Evolutionary conservation across 2,329 filamentous ascomycete species (phyloP).

Genomic region (Venturia oleaginea): DNA sequence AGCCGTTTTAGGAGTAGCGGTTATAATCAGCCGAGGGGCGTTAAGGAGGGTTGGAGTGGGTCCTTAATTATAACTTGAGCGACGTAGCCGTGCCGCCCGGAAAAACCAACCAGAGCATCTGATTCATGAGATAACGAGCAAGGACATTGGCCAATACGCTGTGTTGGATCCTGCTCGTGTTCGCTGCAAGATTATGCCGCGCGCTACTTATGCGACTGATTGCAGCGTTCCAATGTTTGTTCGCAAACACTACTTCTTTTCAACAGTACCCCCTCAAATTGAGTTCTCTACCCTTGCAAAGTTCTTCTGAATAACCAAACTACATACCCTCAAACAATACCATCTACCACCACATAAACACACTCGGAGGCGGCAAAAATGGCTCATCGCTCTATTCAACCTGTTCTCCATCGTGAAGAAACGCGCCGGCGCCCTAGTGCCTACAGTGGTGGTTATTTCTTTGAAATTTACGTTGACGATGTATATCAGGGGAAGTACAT

Average conservation of each 20-base stretch:
- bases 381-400: background rate
- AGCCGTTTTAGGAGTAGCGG: no score
- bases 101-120: no score
- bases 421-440: background rate
- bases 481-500: background rate
- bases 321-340: background rate
- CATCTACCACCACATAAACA: background rate
- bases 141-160: no score
- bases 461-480: background rate
- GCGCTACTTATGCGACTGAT: no score
- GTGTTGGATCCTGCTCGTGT: no score
- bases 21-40: no score
- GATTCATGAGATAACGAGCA: no score
- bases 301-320: background rate
- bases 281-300: background rate
- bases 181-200: no score
- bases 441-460: background rate
- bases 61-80: no score
- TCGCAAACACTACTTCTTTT: background rate
- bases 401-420: background rate
- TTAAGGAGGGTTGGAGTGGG: no score
- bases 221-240: background rate
- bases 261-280: background rate
- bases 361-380: background rate
- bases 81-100: no score